These are phyloP conservation scores for Trichopus zeylanicus DNA, from an alignment of 116 monocot genomes.

Conservation along the genomic window DNA sequence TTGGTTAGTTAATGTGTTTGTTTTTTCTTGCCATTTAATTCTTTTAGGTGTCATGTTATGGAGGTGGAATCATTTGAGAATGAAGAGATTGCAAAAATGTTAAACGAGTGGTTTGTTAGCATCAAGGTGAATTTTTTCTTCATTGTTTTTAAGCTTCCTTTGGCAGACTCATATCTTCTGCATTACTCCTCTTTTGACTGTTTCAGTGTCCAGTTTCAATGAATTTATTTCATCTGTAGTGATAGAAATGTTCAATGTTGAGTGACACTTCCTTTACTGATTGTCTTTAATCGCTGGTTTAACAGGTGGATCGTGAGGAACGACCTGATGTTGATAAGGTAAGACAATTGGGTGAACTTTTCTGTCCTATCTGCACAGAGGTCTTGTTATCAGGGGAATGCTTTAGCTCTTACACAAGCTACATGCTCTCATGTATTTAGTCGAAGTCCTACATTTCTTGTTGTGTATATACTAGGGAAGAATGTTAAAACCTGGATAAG, in stretches of 20 bases:
- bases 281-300: not conserved
- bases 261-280: not conserved
- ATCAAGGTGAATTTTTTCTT: constrained; percentile 49
- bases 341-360: constrained; percentile 7
- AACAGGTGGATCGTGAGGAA: constrained; percentile 88
- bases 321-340: constrained; percentile 99
- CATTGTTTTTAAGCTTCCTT: not conserved
- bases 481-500: too few relatives aligned
- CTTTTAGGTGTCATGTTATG: constrained; percentile 92
- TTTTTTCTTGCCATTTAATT: not conserved
- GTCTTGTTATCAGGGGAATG: not conserved
- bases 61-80: constrained; percentile 96
- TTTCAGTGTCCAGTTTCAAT: not conserved
- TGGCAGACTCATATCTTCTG: too few relatives aligned
- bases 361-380: not conserved
- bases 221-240: too few relatives aligned
- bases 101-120: constrained; percentile 94
- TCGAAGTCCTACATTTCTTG: too few relatives aligned
- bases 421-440: not conserved
- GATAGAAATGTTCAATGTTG: too few relatives aligned
- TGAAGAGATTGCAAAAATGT: constrained; percentile 67
- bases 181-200: not conserved
- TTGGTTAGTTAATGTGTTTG: not conserved
- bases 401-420: not conserved
- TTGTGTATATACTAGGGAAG: too few relatives aligned